Percentiles rank a stretch among this genome's conserved stretches.
Evolutionary conservation across 495 filamentous ascomycete species (phyloP).

Genomic region (Hypoxylon intermedium): DNA sequence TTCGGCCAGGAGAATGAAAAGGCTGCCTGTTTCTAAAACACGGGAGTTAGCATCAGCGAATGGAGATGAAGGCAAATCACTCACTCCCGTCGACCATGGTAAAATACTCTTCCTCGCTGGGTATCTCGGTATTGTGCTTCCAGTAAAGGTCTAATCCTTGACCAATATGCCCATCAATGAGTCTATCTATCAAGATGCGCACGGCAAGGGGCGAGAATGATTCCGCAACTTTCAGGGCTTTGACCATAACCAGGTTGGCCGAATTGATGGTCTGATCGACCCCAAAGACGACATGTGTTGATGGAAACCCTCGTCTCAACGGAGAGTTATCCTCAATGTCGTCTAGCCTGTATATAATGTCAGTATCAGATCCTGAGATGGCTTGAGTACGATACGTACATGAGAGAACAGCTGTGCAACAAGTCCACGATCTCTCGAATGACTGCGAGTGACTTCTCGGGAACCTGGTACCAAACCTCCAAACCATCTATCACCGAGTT

Average conservation of each 20-base stretch:
- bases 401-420: constrained; percentile 37
- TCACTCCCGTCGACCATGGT: constrained; percentile 45
- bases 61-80: neutral
- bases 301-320: constrained; percentile 48
- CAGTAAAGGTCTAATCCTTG: constrained; percentile 51
- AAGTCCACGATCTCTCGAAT: constrained; percentile 24
- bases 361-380: neutral
- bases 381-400: constrained; percentile 7
- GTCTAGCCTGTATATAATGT: constrained; percentile 39
- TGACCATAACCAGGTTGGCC: constrained; percentile 57
- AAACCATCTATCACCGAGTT: constrained; percentile 36
- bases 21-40: constrained; percentile 43
- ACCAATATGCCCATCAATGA: constrained; percentile 42
- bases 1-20: constrained; percentile 44
- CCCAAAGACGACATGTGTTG: constrained; percentile 49
- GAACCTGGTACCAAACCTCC: constrained; percentile 37
- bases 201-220: constrained; percentile 11
- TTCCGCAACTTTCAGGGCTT: constrained; percentile 43
- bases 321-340: constrained; percentile 51
- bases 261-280: constrained; percentile 57
- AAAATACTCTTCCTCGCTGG: constrained; percentile 45
- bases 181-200: constrained; percentile 22
- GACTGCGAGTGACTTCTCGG: constrained; percentile 8
- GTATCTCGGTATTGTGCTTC: constrained; percentile 41
- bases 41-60: neutral